Evolutionary conservation across 2,329 filamentous ascomycete species (phyloP), one percentile per base, ranked within the genome.

Genomic region (Grosmannia penicillata): DNA sequence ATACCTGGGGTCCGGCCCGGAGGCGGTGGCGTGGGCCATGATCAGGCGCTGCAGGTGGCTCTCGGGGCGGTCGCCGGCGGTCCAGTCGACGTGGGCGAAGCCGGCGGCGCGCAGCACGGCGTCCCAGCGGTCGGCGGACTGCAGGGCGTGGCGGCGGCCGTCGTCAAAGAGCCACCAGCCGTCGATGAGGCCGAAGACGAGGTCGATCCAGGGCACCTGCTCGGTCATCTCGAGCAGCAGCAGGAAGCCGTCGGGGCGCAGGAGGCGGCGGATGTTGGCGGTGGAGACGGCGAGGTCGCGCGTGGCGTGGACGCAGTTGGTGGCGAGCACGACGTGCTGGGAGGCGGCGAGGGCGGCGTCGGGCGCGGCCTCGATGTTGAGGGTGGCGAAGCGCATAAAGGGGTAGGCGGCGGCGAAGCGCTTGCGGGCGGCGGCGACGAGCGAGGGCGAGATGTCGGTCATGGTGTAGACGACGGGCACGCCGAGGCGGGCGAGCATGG

Each of bases 111-210:
- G 49, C 6, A 59, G 36, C 2, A 38, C 48, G 13, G 35, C 17
- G 21, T 48, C 29, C 56, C 56, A 58, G 3, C 18, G n/a, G 11
- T 28, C 15, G 9, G 44, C 43, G 10, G 42, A 15, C 3, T 41
- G 38, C 11, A 56, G 9, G 14, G 48, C 49, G 39, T 56, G 36
- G 27, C 28, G 2, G 2, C 50, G 45, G 2, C 52, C 54, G 33
- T 59, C 56, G 4, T 54, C 48, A 19, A 55, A 58, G 23, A 54
- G 41, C 57, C 57, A 61, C 57, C 58, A 61, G 2, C 57, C 56
- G 17, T 59, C 53, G 4, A 60, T 44, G 1, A 58, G 40, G 1
- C 58, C 58, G 23, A 57, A 60, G 8, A 55, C 46, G 17, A 59
- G 39, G 25, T 61, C 56, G 6, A 56, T 45, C 46, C 46, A 59